phyloP scores from a whole-genome alignment of 2,329 filamentous ascomycete species.

The Trichophyton rubrum region DNA sequence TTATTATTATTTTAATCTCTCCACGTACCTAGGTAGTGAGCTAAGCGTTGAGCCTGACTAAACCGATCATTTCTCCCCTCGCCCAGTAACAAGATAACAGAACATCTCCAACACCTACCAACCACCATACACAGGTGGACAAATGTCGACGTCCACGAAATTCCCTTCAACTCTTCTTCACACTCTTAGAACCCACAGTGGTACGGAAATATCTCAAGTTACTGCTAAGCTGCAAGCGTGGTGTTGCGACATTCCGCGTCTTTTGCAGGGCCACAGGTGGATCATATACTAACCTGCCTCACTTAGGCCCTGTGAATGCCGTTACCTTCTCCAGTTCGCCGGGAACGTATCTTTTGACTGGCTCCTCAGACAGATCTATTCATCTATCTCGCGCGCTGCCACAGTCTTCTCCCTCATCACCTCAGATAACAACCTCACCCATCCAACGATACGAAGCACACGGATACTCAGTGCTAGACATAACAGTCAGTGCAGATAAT shows the following conservation, averaged over 20 bases:
- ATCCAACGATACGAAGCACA: slow-evolving; percentile 85
- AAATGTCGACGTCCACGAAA: slow-evolving; percentile 20
- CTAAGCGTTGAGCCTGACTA: neutral
- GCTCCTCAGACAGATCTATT: slow-evolving; percentile 71
- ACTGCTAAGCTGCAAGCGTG: neutral
- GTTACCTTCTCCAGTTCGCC: slow-evolving; percentile 60
- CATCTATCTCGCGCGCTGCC: slow-evolving; percentile 62
- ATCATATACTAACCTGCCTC: neutral
- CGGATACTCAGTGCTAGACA: slow-evolving; percentile 79
- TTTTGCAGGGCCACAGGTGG: neutral
- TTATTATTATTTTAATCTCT: neutral
- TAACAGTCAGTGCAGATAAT: slow-evolving; percentile 63
- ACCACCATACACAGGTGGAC: slow-evolving; percentile 2
- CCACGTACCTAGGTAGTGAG: too few relatives aligned
- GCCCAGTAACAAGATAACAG: neutral
- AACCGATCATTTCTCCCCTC: neutral
- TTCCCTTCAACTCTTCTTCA: slow-evolving; percentile 32
- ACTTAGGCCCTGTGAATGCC: slow-evolving; percentile 56
- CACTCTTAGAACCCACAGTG: slow-evolving; percentile 35
- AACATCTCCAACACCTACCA: neutral
- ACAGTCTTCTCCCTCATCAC: slow-evolving; percentile 22
- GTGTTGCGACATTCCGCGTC: neutral
- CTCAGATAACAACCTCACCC: slow-evolving; percentile 36
- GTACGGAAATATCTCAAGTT: slow-evolving; percentile 16
- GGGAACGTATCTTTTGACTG: slow-evolving; percentile 69